These are phyloP conservation scores for Flaveria brownii DNA, from an alignment of 129 eudicot genomes.

Conservation along the genomic window DNA sequence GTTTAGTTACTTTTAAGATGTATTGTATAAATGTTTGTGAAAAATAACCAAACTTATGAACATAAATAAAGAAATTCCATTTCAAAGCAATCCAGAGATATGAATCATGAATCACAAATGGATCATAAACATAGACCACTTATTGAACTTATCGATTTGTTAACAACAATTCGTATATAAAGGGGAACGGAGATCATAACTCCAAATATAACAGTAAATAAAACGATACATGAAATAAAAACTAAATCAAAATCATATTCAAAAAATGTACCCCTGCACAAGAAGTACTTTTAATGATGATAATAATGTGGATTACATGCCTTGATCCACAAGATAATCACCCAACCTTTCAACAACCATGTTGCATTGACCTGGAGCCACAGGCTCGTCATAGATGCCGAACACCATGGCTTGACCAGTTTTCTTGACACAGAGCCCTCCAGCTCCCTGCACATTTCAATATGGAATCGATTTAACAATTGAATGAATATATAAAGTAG, in stretches of 20 bases:
- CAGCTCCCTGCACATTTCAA: conserved; percentile 57
- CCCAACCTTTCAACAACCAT: conserved; percentile 90
- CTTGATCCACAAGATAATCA: conserved; percentile 78
- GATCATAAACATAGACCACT: conserved; percentile 21
- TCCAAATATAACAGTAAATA: conserved; percentile 22
- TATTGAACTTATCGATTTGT: conserved; percentile 31
- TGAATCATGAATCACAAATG: conserved; percentile 10
- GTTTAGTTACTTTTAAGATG: conserved; percentile 15
- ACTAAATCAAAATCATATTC: conserved; percentile 7
- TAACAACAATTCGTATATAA: conserved; percentile 21
- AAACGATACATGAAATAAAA: conserved; percentile 9
- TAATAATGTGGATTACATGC: conserved; percentile 34
- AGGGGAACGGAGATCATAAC: conserved; percentile 24
- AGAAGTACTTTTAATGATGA: conserved; percentile 22
- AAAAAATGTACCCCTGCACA: not conserved
- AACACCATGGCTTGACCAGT: conserved; percentile 67
- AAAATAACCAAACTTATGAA: not conserved
- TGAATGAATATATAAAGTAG: not conserved
- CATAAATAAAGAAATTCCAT: not conserved
- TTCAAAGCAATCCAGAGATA: not conserved
- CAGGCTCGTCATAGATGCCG: conserved; percentile 74
- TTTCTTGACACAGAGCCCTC: conserved; percentile 74
- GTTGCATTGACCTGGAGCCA: conserved; percentile 89
- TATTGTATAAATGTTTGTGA: not conserved
- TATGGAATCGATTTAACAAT: not conserved